A percentile compares a stretch with the other conserved stretches of the same genome.
Conservation (phyloP, 441 rosid species). For the Euphorbia celastroides region DNA sequence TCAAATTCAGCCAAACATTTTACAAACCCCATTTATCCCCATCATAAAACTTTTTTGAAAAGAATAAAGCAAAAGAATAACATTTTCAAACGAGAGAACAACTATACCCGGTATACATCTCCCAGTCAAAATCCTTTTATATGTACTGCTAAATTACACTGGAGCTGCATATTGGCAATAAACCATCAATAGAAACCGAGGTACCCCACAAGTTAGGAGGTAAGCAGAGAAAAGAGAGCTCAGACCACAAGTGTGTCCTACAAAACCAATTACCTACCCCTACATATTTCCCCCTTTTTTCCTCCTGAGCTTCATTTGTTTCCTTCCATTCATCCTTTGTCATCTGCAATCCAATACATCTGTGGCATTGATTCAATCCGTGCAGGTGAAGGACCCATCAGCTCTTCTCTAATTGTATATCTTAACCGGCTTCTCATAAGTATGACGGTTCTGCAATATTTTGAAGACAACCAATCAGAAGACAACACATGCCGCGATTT, state of each 20-base stretch:
- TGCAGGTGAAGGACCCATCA: slow-evolving; percentile 14
- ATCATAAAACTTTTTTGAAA: no score
- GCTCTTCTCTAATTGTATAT: slow-evolving; percentile 64
- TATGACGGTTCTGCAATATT: slow-evolving; percentile 68
- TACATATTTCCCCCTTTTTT: slow-evolving; percentile 8
- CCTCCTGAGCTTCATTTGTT: slow-evolving; percentile 14
- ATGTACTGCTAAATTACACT: slow-evolving; percentile 49
- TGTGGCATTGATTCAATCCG: neutral
- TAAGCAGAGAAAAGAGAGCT: slow-evolving; percentile 22
- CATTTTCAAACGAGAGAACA: slow-evolving; percentile 21
- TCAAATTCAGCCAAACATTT: slow-evolving; percentile 13
- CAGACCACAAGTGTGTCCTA: slow-evolving; percentile 22
- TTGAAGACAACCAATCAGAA: neutral
- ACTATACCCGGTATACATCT: slow-evolving; percentile 38
- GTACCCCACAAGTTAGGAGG: slow-evolving; percentile 16
- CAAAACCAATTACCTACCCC: slow-evolving; percentile 27
- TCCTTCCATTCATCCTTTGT: slow-evolving; percentile 17
- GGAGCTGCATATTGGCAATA: slow-evolving; percentile 27
- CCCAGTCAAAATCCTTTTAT: slow-evolving; percentile 41
- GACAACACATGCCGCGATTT: neutral
- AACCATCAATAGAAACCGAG: slow-evolving; percentile 22
- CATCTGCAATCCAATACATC: slow-evolving; percentile 12
- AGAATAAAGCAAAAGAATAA: slow-evolving; percentile 18
- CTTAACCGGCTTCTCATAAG: slow-evolving; percentile 82
- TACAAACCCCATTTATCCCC: slow-evolving; percentile 26